Conservation (phyloP, 2,329 filamentous ascomycete genomes). For the Calonectria pseudoreteaudii region DNA sequence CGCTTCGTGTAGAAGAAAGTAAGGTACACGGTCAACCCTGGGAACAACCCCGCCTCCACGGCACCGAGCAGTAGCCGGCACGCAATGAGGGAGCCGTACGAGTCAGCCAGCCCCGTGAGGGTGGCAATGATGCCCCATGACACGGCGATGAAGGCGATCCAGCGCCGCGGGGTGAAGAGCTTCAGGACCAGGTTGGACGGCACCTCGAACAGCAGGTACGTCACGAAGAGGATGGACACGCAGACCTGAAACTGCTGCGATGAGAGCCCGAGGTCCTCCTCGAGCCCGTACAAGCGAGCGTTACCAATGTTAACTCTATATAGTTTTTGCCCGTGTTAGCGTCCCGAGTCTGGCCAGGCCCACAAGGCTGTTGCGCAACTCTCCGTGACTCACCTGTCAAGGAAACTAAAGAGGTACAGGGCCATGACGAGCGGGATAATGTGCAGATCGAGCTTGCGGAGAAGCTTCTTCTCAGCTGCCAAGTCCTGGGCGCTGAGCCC, state of each 20-base stretch:
- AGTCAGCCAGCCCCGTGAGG: conserved; percentile 75
- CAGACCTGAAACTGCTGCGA: conserved; percentile 76
- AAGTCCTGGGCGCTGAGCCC: conserved; percentile 27
- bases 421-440: conserved; percentile 76
- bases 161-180: conserved; percentile 70
- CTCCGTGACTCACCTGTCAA: conserved; percentile 69
- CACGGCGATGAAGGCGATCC: conserved; percentile 73
- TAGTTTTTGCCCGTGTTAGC: neutral
- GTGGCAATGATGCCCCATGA: conserved; percentile 78
- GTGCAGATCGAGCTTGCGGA: conserved; percentile 73
- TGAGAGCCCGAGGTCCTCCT: conserved; percentile 70
- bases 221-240: conserved; percentile 76
- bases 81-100: conserved; percentile 74
- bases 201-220: conserved; percentile 71
- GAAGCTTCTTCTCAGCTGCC: conserved; percentile 63
- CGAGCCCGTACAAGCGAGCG: conserved; percentile 73
- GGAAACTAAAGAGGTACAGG: conserved; percentile 80
- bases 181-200: conserved; percentile 75
- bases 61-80: conserved; percentile 76
- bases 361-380: neutral
- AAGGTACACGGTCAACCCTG: conserved; percentile 75
- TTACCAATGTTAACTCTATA: conserved; percentile 79
- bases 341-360: neutral
- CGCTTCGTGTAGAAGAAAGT: conserved; percentile 82
- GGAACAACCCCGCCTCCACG: conserved; percentile 78